Evolutionary conservation across 192 early-diverging fungal genomes (phyloP).

Genomic region (Rhizoclosmatium globosum): DNA sequence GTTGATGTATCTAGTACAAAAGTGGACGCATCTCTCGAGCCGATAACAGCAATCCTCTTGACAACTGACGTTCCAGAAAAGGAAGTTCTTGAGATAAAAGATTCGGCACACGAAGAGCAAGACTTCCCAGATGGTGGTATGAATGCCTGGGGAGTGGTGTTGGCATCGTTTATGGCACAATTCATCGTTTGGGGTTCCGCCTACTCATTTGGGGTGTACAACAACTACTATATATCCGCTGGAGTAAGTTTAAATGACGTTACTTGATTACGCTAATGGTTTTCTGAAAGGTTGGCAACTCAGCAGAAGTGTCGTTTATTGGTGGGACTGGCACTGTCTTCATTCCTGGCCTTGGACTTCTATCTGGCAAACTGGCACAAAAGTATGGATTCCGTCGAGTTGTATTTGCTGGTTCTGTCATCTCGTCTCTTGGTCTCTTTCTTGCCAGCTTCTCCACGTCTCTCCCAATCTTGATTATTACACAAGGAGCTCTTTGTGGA

Average conservation of each 20-base stretch:
- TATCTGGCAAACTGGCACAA: conserved; percentile 42
- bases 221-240: neutral
- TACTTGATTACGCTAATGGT: neutral
- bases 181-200: neutral
- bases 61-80: no score
- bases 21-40: no score
- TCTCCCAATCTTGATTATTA: neutral
- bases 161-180: conserved; percentile 29
- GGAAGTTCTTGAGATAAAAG: no score
- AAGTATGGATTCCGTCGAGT: conserved; percentile 59
- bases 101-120: no score
- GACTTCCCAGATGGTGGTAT: conserved; percentile 48
- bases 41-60: no score
- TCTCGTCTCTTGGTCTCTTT: conserved; percentile 45
- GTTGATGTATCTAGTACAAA: no score
- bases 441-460: conserved; percentile 11
- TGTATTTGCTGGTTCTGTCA: conserved; percentile 53
- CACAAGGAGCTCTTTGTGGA: conserved; percentile 73
- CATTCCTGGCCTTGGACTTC: conserved; percentile 40
- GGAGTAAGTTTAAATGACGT: neutral
- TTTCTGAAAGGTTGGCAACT: neutral
- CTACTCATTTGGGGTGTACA: neutral
- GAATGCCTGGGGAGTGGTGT: conserved; percentile 51
- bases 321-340: conserved; percentile 39
- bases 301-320: conserved; percentile 36